These are phyloP conservation scores for Trypanosomatidae sp. DNA, from an alignment of 208 protist genomes.

Conservation along the genomic window DNA sequence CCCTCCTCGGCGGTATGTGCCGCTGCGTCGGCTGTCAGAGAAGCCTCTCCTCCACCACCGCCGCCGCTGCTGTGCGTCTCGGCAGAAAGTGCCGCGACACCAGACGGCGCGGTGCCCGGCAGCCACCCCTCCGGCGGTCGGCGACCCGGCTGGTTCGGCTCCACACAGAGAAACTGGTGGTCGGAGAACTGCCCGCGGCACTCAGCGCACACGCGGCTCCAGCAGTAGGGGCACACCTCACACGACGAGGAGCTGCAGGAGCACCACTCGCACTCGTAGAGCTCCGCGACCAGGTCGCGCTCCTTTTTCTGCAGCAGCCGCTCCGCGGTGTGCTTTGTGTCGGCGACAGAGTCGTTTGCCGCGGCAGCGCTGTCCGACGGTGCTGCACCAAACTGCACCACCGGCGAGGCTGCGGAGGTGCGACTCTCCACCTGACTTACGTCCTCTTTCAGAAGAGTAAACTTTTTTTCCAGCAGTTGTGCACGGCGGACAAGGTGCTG, in stretches of 20 bases:
- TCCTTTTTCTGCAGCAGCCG: slow-evolving; percentile 5
- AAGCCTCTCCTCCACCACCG: not conserved
- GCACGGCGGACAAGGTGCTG: slow-evolving; percentile 10
- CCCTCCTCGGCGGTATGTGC: not conserved
- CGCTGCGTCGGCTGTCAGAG: not conserved
- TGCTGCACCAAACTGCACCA: no score
- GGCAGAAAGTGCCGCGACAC: not conserved
- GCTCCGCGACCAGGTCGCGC: slow-evolving; percentile 9
- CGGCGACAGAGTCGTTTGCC: not conserved
- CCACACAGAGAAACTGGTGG: slow-evolving; percentile 42
- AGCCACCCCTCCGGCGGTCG: slow-evolving; percentile 8
- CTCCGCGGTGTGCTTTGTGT: no score
- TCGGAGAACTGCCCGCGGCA: slow-evolving; percentile 47
- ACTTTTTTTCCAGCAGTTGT: slow-evolving; percentile 16
- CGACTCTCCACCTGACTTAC: no score
- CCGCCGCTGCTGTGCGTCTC: no score
- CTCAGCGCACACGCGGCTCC: slow-evolving; percentile 35
- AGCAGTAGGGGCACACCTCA: slow-evolving; percentile 42
- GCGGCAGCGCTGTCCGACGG: not conserved
- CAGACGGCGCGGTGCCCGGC: not conserved
- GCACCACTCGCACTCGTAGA: slow-evolving; percentile 53
- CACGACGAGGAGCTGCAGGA: slow-evolving; percentile 22
- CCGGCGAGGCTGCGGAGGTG: no score
- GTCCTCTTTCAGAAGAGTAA: no score
- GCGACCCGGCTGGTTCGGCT: slow-evolving; percentile 5